Base-by-base conservation (phyloP, 139 green algal genomes). In the Nannochloris sp. region DNA sequence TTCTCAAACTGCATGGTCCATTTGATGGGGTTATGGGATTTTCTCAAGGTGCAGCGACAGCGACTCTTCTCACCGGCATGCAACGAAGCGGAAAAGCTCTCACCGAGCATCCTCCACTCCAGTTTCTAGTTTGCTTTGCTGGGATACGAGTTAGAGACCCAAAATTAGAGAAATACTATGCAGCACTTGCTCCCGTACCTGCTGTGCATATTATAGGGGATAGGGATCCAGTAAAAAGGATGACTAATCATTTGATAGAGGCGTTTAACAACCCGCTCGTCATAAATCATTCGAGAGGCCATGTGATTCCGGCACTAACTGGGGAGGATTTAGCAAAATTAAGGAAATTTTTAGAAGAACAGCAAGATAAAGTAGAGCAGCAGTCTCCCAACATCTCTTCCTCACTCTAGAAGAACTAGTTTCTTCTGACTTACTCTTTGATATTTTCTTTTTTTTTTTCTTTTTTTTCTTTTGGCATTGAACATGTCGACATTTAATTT, bases 191-290 rank as follows among this genome's bases (percentile, higher is more conserved):
- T 12, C 32, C 29, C 3, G 44, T 61, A 9, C 81, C 81, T 14
- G 80, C 75, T 0, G 36, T 87, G 4, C 81, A 87, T 54, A 64
- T 87, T 45, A 76, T 83, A 42, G 81, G 81, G 4, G 76, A 85
- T 38, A 65, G 57, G 24, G 75, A 76, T 32, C 60, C 56, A 6
- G 35, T 77, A 2, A 76, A 79, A n/a, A 45, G 67, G 29, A 54
- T 72, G 55, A 72, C 54, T 6, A 72, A 72, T 38, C 6, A 65
- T 24, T 55, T 72, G 35, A 65, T 72, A 25, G 37, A 15, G 24
- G 14, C 24, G 24, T 74, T 68, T 19, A n/a, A 68, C 31, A 53
- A 44, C 3, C 67, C 67, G 8, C 30, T 74, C 2, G 58, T 74
- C 0, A 42, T 74, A 14, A 53, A 47, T 0, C 67, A 74, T 58